Percentiles rank a stretch among this genome's conserved stretches.
Conservation (phyloP, 2,329 filamentous ascomycete species). For the Trichoderma sp. region DNA sequence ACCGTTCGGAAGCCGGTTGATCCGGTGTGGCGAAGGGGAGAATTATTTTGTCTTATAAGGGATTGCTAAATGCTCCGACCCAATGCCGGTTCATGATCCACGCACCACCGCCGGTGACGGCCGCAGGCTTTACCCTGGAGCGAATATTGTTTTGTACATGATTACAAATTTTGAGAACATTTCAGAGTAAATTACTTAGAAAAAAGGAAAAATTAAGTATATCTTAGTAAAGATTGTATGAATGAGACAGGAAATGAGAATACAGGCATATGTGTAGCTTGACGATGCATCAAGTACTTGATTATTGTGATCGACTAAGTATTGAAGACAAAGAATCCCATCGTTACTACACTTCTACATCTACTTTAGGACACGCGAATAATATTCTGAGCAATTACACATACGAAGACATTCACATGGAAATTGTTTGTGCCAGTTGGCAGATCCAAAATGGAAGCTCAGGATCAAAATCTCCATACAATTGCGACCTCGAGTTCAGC, state of each 20-base stretch:
- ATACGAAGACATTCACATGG: not conserved
- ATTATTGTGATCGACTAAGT: too few relatives aligned
- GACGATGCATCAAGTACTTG: too few relatives aligned
- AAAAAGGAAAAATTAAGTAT: too few relatives aligned
- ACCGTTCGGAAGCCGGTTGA: not conserved
- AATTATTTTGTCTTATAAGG: not conserved
- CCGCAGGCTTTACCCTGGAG: not conserved
- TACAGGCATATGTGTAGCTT: too few relatives aligned
- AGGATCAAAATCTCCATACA: not conserved
- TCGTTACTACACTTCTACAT: too few relatives aligned
- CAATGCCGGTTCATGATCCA: not conserved
- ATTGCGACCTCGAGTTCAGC: not conserved
- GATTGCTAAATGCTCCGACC: too few relatives aligned
- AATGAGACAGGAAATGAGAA: not conserved
- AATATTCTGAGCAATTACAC: not conserved
- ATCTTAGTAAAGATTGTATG: too few relatives aligned
- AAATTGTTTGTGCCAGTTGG: not conserved
- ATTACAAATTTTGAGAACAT: too few relatives aligned
- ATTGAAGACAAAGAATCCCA: too few relatives aligned
- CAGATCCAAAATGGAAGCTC: not conserved
- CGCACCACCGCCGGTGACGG: not conserved
- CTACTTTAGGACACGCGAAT: too few relatives aligned
- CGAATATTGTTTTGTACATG: too few relatives aligned
- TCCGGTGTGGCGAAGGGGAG: not conserved
- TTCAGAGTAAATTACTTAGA: too few relatives aligned